Evolutionary conservation across 163 green algal genomes (phyloP).

Genomic region (Coccomyxa subellipsoidea): DNA sequence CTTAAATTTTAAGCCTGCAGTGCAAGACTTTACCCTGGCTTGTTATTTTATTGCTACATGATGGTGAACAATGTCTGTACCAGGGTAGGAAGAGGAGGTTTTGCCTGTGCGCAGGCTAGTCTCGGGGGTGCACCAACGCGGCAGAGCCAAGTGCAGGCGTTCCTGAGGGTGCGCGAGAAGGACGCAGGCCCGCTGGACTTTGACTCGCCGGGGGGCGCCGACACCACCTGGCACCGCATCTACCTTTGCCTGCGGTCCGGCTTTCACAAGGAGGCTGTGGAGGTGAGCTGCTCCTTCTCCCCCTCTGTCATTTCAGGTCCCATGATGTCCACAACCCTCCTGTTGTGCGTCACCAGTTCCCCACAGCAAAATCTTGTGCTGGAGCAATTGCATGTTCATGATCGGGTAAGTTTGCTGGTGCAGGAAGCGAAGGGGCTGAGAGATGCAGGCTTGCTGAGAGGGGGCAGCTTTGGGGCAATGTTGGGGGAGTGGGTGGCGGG

Average conservation of each 20-base stretch:
- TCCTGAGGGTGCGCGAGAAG: conserved; percentile 50
- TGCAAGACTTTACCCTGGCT: too few relatives aligned
- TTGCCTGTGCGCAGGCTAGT: conserved; percentile 44
- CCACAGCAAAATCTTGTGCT: too few relatives aligned
- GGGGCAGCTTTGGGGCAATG: conserved; percentile 14
- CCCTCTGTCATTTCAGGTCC: too few relatives aligned
- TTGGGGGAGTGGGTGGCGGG: conserved; percentile 40
- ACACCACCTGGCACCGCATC: conserved; percentile 74
- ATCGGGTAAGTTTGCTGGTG: too few relatives aligned
- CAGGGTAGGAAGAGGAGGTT: too few relatives aligned
- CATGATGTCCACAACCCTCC: too few relatives aligned
- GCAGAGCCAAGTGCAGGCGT: conserved; percentile 66
- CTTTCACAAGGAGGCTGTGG: conserved; percentile 61
- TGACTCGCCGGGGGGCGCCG: conserved; percentile 55
- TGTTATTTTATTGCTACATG: too few relatives aligned
- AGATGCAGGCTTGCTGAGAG: not conserved
- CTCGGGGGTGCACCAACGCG: conserved; percentile 59
- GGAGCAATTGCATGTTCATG: too few relatives aligned
- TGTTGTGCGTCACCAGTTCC: too few relatives aligned
- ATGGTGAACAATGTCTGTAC: too few relatives aligned
- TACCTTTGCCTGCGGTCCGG: conserved; percentile 76
- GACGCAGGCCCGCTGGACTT: conserved; percentile 71
- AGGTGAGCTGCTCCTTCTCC: conserved; percentile 33
- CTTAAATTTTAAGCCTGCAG: too few relatives aligned
- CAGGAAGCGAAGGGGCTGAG: conserved; percentile 8